A percentile compares a stretch with the other conserved stretches of the same genome.
Conservation (phyloP, 2,329 filamentous ascomycete genomes). For the Exophiala lecanii-corni region DNA sequence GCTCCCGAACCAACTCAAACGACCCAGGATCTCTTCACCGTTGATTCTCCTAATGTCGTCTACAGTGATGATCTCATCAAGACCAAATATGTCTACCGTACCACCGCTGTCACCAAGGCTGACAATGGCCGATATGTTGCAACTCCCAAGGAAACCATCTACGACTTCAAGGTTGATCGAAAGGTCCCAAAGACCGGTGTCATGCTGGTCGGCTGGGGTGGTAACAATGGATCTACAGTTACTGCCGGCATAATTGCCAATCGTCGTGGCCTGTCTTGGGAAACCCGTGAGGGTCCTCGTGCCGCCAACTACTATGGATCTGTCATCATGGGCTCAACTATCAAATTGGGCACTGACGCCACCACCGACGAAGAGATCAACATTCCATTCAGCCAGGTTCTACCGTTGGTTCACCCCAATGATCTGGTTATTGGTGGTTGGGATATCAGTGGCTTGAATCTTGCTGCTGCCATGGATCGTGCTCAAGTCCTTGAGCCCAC, state of each 20-base stretch:
- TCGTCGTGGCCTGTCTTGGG: conserved; percentile 78
- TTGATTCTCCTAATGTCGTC: conserved; percentile 85
- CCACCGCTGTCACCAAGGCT: conserved; percentile 71
- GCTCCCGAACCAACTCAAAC: conserved; percentile 33
- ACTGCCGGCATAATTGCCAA: conserved; percentile 97
- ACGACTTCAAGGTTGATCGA: conserved; percentile 97
- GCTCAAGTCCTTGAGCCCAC: conserved; percentile 93
- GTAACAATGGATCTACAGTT: conserved; percentile 96
- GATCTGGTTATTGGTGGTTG: conserved; percentile 92
- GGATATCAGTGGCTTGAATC: conserved; percentile 91
- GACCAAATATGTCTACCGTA: conserved; percentile 95
- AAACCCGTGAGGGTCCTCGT: conserved; percentile 83
- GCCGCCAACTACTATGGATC: conserved; percentile 97
- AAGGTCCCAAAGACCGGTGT: conserved; percentile 88
- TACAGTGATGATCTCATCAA: conserved; percentile 86
- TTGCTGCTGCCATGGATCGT: conserved; percentile 91
- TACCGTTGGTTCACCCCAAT: conserved; percentile 97
- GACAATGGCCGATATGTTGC: conserved; percentile 74
- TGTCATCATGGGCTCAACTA: conserved; percentile 91
- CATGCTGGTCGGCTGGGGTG: conserved; percentile 97
- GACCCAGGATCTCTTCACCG: conserved; percentile 67
- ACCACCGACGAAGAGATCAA: conserved; percentile 86
- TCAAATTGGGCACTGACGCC: conserved; percentile 88
- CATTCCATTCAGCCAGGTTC: conserved; percentile 87
- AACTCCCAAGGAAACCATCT: conserved; percentile 79